These are phyloP conservation scores for Hammondia hammondi DNA, from an alignment of 169 alveolate genomes.

Conservation along the genomic window DNA sequence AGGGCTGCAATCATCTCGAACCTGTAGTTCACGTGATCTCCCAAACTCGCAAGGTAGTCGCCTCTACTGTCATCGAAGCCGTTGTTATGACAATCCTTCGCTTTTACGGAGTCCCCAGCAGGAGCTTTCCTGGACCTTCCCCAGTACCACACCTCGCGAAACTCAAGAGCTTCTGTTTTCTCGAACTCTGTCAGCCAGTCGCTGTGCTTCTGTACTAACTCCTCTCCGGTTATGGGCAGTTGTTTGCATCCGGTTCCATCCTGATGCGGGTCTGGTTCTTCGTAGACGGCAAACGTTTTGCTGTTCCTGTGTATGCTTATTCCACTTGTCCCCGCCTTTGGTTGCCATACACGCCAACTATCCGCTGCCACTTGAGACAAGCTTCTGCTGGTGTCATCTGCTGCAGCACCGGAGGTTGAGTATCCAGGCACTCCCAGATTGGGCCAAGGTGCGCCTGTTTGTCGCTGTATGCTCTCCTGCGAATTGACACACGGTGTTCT, in stretches of 20 bases:
- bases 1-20: conserved; percentile 66
- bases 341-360: no score
- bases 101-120: neutral
- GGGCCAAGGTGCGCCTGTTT: no score
- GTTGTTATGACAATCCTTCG: neutral
- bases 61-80: conserved; percentile 62
- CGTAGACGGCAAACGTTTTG: neutral
- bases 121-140: conserved; percentile 14
- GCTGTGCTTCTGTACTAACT: neutral
- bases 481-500: no score
- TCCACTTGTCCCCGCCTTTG: no score
- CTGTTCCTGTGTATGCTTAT: no score
- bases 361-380: no score
- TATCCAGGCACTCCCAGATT: no score
- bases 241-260: neutral
- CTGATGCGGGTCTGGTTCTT: neutral
- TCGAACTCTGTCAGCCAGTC: conserved; percentile 28
- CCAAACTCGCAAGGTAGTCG: conserved; percentile 28
- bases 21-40: conserved; percentile 57
- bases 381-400: no score
- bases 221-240: neutral
- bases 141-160: conserved; percentile 52
- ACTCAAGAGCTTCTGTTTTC: conserved; percentile 43
- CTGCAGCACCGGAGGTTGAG: no score
- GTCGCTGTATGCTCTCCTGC: no score